Conservation (phyloP, 805 yeast genomes). For the Suhomyces tanzawaensis region DNA sequence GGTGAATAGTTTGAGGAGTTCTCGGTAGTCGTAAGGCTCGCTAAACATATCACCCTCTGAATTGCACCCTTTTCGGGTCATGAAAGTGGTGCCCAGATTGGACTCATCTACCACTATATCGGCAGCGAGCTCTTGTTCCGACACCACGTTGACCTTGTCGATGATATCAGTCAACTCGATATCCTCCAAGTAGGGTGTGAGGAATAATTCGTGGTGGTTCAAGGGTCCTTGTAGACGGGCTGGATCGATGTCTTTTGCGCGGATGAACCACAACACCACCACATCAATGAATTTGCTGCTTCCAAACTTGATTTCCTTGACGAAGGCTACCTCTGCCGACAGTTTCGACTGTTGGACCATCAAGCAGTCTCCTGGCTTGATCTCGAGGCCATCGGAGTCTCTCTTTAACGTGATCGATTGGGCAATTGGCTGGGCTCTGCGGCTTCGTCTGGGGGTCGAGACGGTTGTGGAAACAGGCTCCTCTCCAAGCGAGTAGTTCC, state of each 20-base stretch:
- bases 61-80: slow-evolving; percentile 45
- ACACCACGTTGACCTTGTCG: slow-evolving; percentile 44
- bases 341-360: slow-evolving; percentile 34
- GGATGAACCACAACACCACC: slow-evolving; percentile 47
- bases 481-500: slow-evolving; percentile 27
- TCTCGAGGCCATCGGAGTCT: slow-evolving; percentile 42
- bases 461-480: neutral
- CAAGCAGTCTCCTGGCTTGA: slow-evolving; percentile 54
- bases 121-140: slow-evolving; percentile 29
- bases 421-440: slow-evolving; percentile 3
- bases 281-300: slow-evolving; percentile 48
- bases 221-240: slow-evolving; percentile 16
- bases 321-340: slow-evolving; percentile 40
- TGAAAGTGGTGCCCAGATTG: slow-evolving; percentile 26
- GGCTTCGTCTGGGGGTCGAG: slow-evolving; percentile 4
- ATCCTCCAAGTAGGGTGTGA: slow-evolving; percentile 50
- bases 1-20: slow-evolving; percentile 20
- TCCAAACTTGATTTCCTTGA: slow-evolving; percentile 53
- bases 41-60: slow-evolving; percentile 32
- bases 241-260: slow-evolving; percentile 36
- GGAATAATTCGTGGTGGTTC: slow-evolving; percentile 47
- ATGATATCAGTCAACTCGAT: slow-evolving; percentile 44
- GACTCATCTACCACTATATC: slow-evolving; percentile 37
- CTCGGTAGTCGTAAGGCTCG: slow-evolving; percentile 39
- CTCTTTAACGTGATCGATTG: slow-evolving; percentile 12